Conservation (phyloP, 768 basidiomycete genomes). For the Tulasnella calospora region DNA sequence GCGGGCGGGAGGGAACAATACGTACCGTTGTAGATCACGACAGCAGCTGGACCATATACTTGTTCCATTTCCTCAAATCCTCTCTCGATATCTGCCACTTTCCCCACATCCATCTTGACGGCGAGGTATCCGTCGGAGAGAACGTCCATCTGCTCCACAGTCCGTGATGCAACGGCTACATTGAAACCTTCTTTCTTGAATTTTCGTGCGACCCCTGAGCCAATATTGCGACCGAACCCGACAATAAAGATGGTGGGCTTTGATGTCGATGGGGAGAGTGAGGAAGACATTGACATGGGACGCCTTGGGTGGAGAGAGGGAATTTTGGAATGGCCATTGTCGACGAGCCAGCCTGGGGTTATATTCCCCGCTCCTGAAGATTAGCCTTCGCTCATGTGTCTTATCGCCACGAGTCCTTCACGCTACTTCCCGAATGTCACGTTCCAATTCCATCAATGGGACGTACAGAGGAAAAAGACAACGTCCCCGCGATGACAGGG, state of each 20-base stretch:
- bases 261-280: neutral
- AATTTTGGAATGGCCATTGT: neutral
- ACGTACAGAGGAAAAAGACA: neutral
- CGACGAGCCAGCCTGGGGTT: neutral
- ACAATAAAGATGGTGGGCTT: slow-evolving; percentile 14
- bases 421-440: neutral
- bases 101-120: slow-evolving; percentile 13
- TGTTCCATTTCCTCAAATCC: slow-evolving; percentile 15
- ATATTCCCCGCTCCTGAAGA: neutral
- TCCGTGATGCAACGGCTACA: slow-evolving; percentile 22
- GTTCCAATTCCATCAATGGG: neutral
- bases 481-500: neutral
- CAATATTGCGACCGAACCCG: slow-evolving; percentile 20
- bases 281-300: neutral
- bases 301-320: neutral
- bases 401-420: neutral
- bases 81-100: neutral
- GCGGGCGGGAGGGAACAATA: neutral
- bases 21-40: slow-evolving; percentile 24
- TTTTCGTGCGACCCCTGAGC: slow-evolving; percentile 19
- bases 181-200: slow-evolving; percentile 23
- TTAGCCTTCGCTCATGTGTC: neutral
- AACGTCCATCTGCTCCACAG: slow-evolving; percentile 15
- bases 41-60: slow-evolving; percentile 6
- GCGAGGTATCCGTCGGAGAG: neutral